Evolutionary conservation across 2,329 filamentous ascomycete genomes (phyloP).

Genomic region (Aspergillus piperis): DNA sequence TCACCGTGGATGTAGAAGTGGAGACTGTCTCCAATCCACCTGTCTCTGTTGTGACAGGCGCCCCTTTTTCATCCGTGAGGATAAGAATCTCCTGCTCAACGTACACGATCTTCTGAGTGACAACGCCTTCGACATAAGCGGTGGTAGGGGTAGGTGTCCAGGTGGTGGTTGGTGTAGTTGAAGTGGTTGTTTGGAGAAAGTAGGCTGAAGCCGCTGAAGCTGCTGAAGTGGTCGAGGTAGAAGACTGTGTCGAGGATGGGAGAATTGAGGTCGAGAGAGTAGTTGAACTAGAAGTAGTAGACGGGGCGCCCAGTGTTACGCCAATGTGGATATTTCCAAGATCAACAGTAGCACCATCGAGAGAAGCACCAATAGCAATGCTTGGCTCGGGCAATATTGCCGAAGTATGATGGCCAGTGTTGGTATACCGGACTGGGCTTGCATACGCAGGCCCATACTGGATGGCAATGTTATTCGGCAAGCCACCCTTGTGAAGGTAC

Average conservation of each 20-base stretch:
- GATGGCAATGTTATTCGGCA: slow-evolving; percentile 67
- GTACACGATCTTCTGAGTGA: slow-evolving; percentile 33
- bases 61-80: slow-evolving; percentile 28
- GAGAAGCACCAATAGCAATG: slow-evolving; percentile 3
- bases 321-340: slow-evolving; percentile 2
- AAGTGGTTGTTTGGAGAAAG: neutral
- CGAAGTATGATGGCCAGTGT: slow-evolving; percentile 3
- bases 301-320: neutral
- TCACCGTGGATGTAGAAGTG: slow-evolving; percentile 24
- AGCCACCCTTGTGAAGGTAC: slow-evolving; percentile 54
- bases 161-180: slow-evolving; percentile 4
- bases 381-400: slow-evolving; percentile 5
- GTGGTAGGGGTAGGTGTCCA: slow-evolving; percentile 30
- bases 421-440: slow-evolving; percentile 19
- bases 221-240: neutral
- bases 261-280: neutral
- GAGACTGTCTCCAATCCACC: slow-evolving; percentile 28
- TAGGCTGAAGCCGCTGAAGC: neutral
- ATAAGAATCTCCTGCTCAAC: slow-evolving; percentile 34
- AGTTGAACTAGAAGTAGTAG: neutral
- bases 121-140: slow-evolving; percentile 23
- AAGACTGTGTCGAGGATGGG: neutral
- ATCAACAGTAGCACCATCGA: slow-evolving; percentile 5
- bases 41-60: slow-evolving; percentile 28
- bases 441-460: slow-evolving; percentile 47